Percentiles rank a stretch among this genome's conserved stretches.
These are phyloP conservation scores for Hyparrhenia diplandra DNA, from an alignment of 176 grass and related monocot genomes.

Conservation along the genomic window DNA sequence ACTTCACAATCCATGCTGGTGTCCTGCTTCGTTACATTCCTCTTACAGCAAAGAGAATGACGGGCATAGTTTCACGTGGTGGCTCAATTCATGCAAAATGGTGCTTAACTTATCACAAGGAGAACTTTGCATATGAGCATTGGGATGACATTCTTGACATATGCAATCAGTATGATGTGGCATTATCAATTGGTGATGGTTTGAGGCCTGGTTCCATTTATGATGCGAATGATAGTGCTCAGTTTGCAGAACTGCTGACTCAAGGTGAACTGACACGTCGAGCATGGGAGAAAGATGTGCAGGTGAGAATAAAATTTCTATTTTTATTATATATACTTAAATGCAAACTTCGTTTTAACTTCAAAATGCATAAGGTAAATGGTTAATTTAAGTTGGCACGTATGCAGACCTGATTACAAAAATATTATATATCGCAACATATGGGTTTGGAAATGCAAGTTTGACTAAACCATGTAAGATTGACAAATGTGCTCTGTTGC, in stretches of 20 bases:
- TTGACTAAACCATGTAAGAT: background rate
- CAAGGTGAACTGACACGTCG: slow-evolving; percentile 92
- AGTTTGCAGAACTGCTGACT: slow-evolving; percentile 93
- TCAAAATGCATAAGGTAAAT: background rate
- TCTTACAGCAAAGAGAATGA: slow-evolving; percentile 97
- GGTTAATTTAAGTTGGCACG: background rate
- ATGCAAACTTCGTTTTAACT: background rate
- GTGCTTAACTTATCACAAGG: slow-evolving; percentile 93
- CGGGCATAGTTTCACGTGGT: slow-evolving; percentile 95
- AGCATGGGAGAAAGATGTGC: slow-evolving; percentile 99
- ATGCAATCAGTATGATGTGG: slow-evolving; percentile 94
- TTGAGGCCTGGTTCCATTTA: slow-evolving; percentile 94
- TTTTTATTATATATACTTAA: background rate
- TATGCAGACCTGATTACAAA: background rate
- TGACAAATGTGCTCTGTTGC: background rate
- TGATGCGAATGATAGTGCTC: slow-evolving; percentile 97
- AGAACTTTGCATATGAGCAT: slow-evolving; percentile 99
- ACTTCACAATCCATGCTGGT: slow-evolving; percentile 97
- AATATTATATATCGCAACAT: background rate
- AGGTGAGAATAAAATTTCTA: slow-evolving; percentile 48
- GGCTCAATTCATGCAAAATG: slow-evolving; percentile 99
- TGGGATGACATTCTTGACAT: slow-evolving; percentile 99
- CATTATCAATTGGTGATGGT: slow-evolving; percentile 94
- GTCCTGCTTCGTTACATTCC: slow-evolving; percentile 94
- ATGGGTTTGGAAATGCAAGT: background rate